Evolutionary conservation across 1,284 basidiomycete genomes (phyloP), one percentile per base, ranked within the genome.

Genomic region (Mycocalia duriaeana): DNA sequence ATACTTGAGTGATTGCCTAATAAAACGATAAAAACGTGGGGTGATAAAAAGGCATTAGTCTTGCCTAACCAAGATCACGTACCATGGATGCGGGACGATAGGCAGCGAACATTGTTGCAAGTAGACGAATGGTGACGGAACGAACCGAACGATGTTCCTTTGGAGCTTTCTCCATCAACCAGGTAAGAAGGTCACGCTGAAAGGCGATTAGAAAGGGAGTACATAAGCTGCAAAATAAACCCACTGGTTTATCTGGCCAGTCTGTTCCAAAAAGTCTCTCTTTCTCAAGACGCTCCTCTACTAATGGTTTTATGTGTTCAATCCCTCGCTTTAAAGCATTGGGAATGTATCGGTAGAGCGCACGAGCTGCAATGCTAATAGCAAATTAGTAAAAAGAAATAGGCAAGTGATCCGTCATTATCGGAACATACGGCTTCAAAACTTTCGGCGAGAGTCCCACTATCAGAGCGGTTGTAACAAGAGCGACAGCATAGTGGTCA

Each of bases 241-340:
- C 16, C 42, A 65, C 65, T 20, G 65, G 64, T 52, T 59, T 63
- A 8, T 57, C 68, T 3, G 58, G 48, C 50, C 57, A 62, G 19
- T 68, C 62, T 13, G 55, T 46, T 0, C 72, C 74, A 35, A 66
- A 58, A 25, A 63, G 52, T 19, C 64, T 58, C 42, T 70, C 62
- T 41, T 67, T 64, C 13, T 53, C 53, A 22, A 69, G 58, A 7
- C 75, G 66, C 45, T 75, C 70, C 38, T 70, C 59, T 19, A 79
- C 64, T 37, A 73, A 57, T 1, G 73, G 69, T 14, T 55, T 57
- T 1, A 76, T 50, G 53, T 67, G 62, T 13, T 54, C 55, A 19
- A 64, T 46, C 2, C 62, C 61, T n/a, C 57, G 56, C 48, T 67
- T 54, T 20, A 66, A 47, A 34, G 53, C 60, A 5, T 36, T 50